Percentiles rank a stretch among this genome's conserved stretches.
These are phyloP conservation scores for Elsinoe australis DNA, from an alignment of 2,329 filamentous ascomycete species.

Conservation along the genomic window DNA sequence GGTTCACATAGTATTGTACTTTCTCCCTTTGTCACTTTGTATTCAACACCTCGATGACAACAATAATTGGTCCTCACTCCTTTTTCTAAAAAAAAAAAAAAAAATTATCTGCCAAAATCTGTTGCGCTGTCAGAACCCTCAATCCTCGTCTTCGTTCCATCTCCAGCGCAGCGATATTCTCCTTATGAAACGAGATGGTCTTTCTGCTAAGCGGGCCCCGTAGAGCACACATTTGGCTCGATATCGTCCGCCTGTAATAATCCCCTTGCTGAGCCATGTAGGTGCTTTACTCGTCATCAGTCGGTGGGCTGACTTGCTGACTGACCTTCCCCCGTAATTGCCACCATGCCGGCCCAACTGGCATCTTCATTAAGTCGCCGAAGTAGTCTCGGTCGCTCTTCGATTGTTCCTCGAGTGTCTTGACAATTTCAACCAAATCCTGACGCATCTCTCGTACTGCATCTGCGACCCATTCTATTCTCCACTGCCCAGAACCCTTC, in stretches of 20 bases:
- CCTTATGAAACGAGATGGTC: neutral
- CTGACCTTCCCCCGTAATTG: neutral
- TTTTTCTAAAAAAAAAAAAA: no score
- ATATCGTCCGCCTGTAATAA: neutral
- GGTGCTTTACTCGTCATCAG: neutral
- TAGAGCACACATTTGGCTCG: neutral
- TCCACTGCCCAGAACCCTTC: neutral
- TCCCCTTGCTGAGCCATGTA: neutral
- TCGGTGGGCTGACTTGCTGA: neutral
- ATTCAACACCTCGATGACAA: no score
- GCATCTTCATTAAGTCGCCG: neutral
- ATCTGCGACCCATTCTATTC: neutral
- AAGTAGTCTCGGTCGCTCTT: neutral
- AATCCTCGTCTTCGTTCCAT: no score
- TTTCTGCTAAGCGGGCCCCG: neutral
- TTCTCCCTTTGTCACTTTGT: no score
- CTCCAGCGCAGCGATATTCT: no score
- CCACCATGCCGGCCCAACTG: neutral
- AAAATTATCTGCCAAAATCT: no score
- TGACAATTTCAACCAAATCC: neutral
- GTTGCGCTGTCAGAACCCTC: no score
- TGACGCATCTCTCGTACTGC: neutral
- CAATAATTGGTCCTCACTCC: no score
- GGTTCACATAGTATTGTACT: no score
- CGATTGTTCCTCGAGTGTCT: neutral